phyloP scores from a whole-genome alignment of 805 yeast genomes.

The Debaryomyces hansenii region DNA sequence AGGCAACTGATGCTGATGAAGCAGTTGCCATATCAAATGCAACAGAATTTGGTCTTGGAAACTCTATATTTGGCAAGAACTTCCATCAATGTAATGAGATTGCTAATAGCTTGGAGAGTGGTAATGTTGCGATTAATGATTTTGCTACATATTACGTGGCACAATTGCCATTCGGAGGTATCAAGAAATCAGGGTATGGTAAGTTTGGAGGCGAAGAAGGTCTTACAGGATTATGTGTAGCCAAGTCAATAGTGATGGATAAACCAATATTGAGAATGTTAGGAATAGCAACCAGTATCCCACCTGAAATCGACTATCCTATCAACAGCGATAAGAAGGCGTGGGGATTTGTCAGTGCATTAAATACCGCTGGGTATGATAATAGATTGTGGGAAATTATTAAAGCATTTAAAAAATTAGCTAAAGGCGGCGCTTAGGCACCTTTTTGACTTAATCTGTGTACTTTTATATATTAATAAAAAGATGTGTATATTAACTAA shows the following conservation, averaged over 20 bases:
- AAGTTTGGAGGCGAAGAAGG: constrained; percentile 99
- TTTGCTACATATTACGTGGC: constrained; percentile 96
- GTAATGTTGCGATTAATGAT: constrained; percentile 96
- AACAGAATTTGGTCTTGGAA: constrained; percentile 88
- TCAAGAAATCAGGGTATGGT: constrained; percentile 91
- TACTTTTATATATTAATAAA: background rate
- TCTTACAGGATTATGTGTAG: constrained; percentile 80
- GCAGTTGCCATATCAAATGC: constrained; percentile 79
- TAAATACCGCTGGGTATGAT: constrained; percentile 85
- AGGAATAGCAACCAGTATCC: constrained; percentile 75
- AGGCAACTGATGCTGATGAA: constrained; percentile 62
- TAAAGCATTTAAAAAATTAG: constrained; percentile 38
- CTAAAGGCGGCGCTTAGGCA: constrained; percentile 27
- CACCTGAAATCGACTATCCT: constrained; percentile 90
- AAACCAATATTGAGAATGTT: constrained; percentile 58
- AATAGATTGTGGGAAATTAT: constrained; percentile 65
- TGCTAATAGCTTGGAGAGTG: constrained; percentile 67
- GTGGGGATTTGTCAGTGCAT: constrained; percentile 81
- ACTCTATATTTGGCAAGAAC: constrained; percentile 79
- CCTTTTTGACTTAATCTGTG: background rate
- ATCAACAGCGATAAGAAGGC: constrained; percentile 77
- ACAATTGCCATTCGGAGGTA: constrained; percentile 97
- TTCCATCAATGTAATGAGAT: constrained; percentile 58
- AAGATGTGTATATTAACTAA: background rate
- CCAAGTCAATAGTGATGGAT: constrained; percentile 87